These are phyloP conservation scores for Herpetomonas tarakana DNA, from an alignment of 208 protist genomes.

Conservation along the genomic window DNA sequence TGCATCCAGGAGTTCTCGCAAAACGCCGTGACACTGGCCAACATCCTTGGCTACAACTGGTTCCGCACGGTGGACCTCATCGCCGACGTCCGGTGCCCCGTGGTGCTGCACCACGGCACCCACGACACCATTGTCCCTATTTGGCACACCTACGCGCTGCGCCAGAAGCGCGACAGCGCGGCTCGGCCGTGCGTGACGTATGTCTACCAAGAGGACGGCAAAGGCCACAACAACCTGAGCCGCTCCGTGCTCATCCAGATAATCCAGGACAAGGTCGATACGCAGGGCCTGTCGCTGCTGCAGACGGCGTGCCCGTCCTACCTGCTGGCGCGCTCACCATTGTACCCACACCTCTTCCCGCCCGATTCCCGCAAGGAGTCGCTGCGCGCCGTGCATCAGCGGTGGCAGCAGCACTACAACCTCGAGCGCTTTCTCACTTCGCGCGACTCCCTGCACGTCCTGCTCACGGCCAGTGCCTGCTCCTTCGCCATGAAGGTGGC, in stretches of 20 bases:
- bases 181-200: slow-evolving; percentile 47
- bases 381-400: not conserved
- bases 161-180: slow-evolving; percentile 39
- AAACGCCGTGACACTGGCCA: slow-evolving; percentile 55
- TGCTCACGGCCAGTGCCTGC: slow-evolving; percentile 57
- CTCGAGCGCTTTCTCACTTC: slow-evolving; percentile 28
- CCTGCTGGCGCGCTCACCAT: slow-evolving; percentile 40
- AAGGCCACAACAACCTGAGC: slow-evolving; percentile 80
- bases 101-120: slow-evolving; percentile 84
- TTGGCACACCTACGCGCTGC: slow-evolving; percentile 56
- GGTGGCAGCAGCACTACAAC: slow-evolving; percentile 11
- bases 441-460: slow-evolving; percentile 41
- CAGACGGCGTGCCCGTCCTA: slow-evolving; percentile 15
- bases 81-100: slow-evolving; percentile 60
- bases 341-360: slow-evolving; percentile 60
- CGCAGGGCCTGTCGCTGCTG: slow-evolving; percentile 17
- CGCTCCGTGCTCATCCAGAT: slow-evolving; percentile 37
- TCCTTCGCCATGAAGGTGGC: slow-evolving; percentile 60
- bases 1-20: slow-evolving; percentile 69
- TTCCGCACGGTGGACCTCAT: slow-evolving; percentile 83
- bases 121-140: slow-evolving; percentile 72
- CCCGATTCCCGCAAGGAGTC: slow-evolving; percentile 7
- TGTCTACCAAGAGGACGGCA: slow-evolving; percentile 53
- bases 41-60: slow-evolving; percentile 77
- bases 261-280: slow-evolving; percentile 43